phyloP scores from a whole-genome alignment of 192 early-diverging fungal genomes.

The Entophlyctis helioformis region DNA sequence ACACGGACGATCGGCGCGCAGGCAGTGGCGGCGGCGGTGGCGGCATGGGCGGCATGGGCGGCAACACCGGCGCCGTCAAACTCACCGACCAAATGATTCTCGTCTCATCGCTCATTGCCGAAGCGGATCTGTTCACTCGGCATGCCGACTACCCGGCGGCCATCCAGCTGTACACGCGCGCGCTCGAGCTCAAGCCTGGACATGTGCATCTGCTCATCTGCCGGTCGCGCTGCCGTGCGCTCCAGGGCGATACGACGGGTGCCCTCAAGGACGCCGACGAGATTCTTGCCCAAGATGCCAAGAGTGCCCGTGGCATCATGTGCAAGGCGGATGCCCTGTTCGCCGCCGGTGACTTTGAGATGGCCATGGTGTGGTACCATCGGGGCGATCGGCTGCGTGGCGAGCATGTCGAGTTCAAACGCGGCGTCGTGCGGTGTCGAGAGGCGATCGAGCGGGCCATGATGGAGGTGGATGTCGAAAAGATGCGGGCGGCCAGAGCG shows the following conservation, averaged over 20 bases:
- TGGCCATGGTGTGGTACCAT: constrained; percentile 11
- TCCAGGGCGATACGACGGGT: constrained; percentile 3
- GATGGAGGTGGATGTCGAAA: constrained; percentile 4
- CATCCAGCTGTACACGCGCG: constrained; percentile 6
- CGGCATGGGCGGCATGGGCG: too few species aligned
- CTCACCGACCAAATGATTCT: too few species aligned
- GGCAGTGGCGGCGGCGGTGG: too few species aligned
- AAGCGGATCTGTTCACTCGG: constrained; percentile 10
- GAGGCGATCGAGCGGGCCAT: constrained; percentile 12
- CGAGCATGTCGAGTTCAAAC: constrained; percentile 10
- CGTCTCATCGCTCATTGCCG: too few species aligned
- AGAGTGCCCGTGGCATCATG: neutral
- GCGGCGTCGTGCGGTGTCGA: constrained; percentile 1
- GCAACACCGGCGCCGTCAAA: too few species aligned
- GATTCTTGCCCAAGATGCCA: constrained; percentile 6
- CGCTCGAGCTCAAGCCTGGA: constrained; percentile 6
- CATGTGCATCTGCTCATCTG: constrained; percentile 4
- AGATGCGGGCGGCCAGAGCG: too few species aligned
- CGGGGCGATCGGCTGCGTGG: constrained; percentile 5
- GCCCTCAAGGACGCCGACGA: constrained; percentile 8
- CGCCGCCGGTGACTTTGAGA: constrained; percentile 14
- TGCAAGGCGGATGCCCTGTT: constrained; percentile 14
- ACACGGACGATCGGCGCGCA: too few species aligned
- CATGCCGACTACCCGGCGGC: constrained; percentile 7
- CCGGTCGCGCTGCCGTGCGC: constrained; percentile 7